Conservation (phyloP, 2,329 filamentous ascomycete species). For the Alternaria tenuissima region DNA sequence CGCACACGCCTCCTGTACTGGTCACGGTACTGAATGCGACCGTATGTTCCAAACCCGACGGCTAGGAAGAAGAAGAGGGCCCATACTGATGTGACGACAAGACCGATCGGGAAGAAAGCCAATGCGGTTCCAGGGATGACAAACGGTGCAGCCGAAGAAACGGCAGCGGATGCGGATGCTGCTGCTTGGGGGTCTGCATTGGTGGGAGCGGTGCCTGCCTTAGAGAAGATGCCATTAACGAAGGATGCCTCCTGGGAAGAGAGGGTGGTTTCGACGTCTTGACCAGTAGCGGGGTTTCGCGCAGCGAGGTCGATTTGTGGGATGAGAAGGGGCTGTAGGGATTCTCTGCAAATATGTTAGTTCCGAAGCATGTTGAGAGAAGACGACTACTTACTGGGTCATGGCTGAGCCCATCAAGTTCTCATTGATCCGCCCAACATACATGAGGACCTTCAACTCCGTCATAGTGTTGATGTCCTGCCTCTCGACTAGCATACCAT, state of each 20-base stretch:
- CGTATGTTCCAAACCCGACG: conserved; percentile 70
- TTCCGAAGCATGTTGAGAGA: background rate
- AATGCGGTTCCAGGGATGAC: conserved; percentile 73
- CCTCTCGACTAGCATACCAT: conserved; percentile 40
- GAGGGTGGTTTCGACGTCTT: conserved; percentile 68
- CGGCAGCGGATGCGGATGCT: conserved; percentile 52
- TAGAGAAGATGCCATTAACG: conserved; percentile 73
- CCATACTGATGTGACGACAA: conserved; percentile 73
- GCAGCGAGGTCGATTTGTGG: conserved; percentile 73
- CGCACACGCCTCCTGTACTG: conserved; percentile 65
- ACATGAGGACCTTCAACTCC: conserved; percentile 69
- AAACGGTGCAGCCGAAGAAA: conserved; percentile 61
- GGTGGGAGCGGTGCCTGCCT: conserved; percentile 60
- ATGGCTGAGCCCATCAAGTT: conserved; percentile 63
- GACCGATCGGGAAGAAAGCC: conserved; percentile 73
- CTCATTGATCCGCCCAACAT: conserved; percentile 73
- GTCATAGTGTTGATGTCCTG: conserved; percentile 38
- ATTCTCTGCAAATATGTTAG: conserved; percentile 55
- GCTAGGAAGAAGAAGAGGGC: conserved; percentile 61
- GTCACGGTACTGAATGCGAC: conserved; percentile 72
- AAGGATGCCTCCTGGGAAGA: conserved; percentile 76
- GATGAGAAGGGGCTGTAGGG: conserved; percentile 70
- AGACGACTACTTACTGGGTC: conserved; percentile 63
- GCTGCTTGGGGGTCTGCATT: conserved; percentile 53
- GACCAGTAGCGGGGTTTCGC: conserved; percentile 57